Evolutionary conservation across 2,329 filamentous ascomycete species (phyloP).

Genomic region (Diaporthe vaccinii): DNA sequence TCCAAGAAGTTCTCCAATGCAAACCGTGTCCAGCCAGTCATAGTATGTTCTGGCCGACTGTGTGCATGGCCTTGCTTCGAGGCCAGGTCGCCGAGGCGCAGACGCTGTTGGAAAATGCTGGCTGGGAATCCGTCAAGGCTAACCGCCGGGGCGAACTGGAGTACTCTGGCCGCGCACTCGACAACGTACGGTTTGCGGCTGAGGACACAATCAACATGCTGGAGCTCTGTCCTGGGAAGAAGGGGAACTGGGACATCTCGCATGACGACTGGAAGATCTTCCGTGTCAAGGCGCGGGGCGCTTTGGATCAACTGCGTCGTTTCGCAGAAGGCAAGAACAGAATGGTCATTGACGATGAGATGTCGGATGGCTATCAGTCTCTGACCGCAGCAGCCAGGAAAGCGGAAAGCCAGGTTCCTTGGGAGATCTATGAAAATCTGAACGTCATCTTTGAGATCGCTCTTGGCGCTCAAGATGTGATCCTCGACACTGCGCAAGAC

Average conservation of each 20-base stretch:
- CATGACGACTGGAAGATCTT: conserved; percentile 88
- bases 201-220: conserved; percentile 78
- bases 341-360: conserved; percentile 52
- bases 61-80: conserved; percentile 81
- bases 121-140: conserved; percentile 82
- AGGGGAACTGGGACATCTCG: conserved; percentile 84
- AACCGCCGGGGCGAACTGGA: conserved; percentile 74
- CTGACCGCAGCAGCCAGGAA: conserved; percentile 78
- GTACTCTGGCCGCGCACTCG: conserved; percentile 82
- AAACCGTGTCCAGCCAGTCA: conserved; percentile 83
- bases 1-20: conserved; percentile 73
- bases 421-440: conserved; percentile 89
- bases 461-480: conserved; percentile 80
- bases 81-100: conserved; percentile 79
- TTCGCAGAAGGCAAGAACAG: conserved; percentile 80
- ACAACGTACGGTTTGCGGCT: conserved; percentile 81
- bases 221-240: conserved; percentile 78
- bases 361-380: conserved; percentile 57
- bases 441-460: conserved; percentile 85
- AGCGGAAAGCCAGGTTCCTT: conserved; percentile 89
- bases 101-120: conserved; percentile 78
- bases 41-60: conserved; percentile 84
- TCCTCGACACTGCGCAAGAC: conserved; percentile 84
- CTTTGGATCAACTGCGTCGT: conserved; percentile 77
- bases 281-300: conserved; percentile 78